Percentiles rank a stretch among this genome's conserved stretches.
Evolutionary conservation across 2,329 filamentous ascomycete genomes (phyloP).

Genomic region (Pseudopyrenochaeta lycopersici): DNA sequence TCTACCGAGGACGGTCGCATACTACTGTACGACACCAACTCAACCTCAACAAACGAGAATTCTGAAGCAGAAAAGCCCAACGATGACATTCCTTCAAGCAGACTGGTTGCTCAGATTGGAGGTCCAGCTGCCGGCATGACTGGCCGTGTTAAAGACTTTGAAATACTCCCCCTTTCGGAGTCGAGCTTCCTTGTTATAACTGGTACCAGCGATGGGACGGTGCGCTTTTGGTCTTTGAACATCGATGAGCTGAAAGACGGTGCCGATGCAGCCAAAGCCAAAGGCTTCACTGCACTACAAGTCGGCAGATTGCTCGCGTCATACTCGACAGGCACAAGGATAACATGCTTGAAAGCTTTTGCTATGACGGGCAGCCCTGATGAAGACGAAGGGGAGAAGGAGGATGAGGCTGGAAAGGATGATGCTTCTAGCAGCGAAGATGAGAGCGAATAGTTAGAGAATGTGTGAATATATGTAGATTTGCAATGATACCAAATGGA

Average conservation of each 20-base stretch:
- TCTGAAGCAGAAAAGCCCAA: constrained; percentile 48
- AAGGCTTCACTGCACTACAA: constrained; percentile 50
- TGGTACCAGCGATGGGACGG: constrained; percentile 83
- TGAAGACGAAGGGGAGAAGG: constrained; percentile 36
- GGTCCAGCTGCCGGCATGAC: constrained; percentile 73
- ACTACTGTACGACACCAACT: constrained; percentile 79
- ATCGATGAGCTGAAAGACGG: constrained; percentile 31
- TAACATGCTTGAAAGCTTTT: constrained; percentile 89
- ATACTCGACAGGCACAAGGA: constrained; percentile 86
- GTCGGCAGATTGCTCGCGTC: constrained; percentile 75
- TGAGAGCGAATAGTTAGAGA: constrained; percentile 26
- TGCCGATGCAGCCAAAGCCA: constrained; percentile 18
- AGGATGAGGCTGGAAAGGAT: constrained; percentile 24
- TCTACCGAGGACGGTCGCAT: constrained; percentile 92
- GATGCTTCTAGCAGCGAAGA: constrained; percentile 29
- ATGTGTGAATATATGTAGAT: not conserved
- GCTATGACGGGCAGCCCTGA: constrained; percentile 70
- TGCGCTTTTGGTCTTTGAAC: constrained; percentile 78
- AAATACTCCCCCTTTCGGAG: constrained; percentile 62
- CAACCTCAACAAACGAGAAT: constrained; percentile 51
- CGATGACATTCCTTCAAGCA: constrained; percentile 65
- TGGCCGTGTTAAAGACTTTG: constrained; percentile 89
- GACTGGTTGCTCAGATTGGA: constrained; percentile 77
- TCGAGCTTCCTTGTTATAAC: constrained; percentile 68
- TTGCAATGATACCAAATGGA: constrained; percentile 21